phyloP scores from a whole-genome alignment of 352 stramenopile genomes.

The Pythium oligandrum region DNA sequence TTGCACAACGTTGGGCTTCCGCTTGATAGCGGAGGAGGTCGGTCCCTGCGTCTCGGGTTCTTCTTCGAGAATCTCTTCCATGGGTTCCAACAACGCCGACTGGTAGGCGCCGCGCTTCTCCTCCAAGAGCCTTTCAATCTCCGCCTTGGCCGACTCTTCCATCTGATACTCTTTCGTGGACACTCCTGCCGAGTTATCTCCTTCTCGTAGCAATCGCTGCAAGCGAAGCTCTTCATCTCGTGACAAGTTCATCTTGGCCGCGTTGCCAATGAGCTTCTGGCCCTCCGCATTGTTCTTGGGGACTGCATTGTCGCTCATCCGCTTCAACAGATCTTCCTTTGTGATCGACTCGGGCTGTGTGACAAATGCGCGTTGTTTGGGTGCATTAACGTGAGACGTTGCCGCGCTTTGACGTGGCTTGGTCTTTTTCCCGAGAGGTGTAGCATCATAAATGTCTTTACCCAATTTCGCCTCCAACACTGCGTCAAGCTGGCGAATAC shows the following conservation, averaged over 20 bases:
- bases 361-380: background rate
- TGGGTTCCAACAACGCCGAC: constrained; percentile 18
- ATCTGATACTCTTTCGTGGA: constrained; percentile 37
- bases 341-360: background rate
- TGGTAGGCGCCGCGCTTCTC: constrained; percentile 33
- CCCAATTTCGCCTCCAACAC: constrained; percentile 62
- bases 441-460: constrained; percentile 41
- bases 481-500: constrained; percentile 50
- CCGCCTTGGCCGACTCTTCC: constrained; percentile 24
- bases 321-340: background rate
- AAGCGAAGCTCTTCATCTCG: constrained; percentile 48
- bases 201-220: constrained; percentile 15
- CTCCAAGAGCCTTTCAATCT: constrained; percentile 45
- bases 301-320: too few species aligned
- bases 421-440: constrained; percentile 13
- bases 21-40: background rate
- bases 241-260: constrained; percentile 53
- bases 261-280: constrained; percentile 67
- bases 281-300: too few species aligned
- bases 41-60: constrained; percentile 17
- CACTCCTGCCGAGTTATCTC: background rate
- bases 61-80: constrained; percentile 7
- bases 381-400: too few species aligned
- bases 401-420: too few species aligned
- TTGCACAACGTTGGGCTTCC: constrained; percentile 38